These are phyloP conservation scores for Hypomyces rosellus DNA, from an alignment of 2,329 filamentous ascomycete species.

Conservation along the genomic window DNA sequence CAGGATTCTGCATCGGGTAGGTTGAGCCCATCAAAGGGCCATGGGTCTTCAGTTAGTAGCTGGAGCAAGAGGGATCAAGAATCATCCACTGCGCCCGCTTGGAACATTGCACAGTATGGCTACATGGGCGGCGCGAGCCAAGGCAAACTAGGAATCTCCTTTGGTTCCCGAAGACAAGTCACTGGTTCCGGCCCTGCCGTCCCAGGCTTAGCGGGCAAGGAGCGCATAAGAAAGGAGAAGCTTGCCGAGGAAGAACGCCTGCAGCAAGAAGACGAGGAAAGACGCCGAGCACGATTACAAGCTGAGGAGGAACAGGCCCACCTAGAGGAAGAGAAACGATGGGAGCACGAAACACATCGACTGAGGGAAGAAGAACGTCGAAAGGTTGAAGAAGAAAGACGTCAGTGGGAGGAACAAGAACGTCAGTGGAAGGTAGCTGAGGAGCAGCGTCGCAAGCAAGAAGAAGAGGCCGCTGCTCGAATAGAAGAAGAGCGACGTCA, in stretches of 20 bases:
- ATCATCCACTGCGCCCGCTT: conserved; percentile 74
- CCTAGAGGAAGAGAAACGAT: conserved; percentile 57
- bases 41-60: conserved; percentile 62
- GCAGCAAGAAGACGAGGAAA: conserved; percentile 47
- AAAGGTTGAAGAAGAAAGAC: conserved; percentile 60
- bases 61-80: conserved; percentile 88
- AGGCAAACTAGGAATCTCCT: conserved; percentile 87
- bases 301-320: conserved; percentile 57
- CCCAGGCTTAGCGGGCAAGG: conserved; percentile 77
- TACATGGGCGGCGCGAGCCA: conserved; percentile 98
- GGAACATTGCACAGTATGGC: conserved; percentile 98
- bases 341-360: conserved; percentile 59
- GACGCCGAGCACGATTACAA: conserved; percentile 39
- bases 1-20: conserved; percentile 48
- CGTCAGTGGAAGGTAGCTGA: conserved; percentile 71
- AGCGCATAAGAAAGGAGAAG: conserved; percentile 55
- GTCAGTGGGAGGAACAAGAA: conserved; percentile 73
- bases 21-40: conserved; percentile 56
- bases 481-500: conserved; percentile 61
- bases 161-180: conserved; percentile 88
- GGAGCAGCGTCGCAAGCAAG: conserved; percentile 63
- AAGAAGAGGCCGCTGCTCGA: conserved; percentile 63
- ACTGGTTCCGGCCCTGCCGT: conserved; percentile 75
- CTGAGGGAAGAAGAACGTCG: conserved; percentile 54
- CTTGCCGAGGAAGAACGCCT: conserved; percentile 55